Percentiles rank a stretch among this genome's conserved stretches.
These are phyloP conservation scores for Chimonanthus praecox DNA, from an alignment of 164 flowering plant genomes.

Conservation along the genomic window DNA sequence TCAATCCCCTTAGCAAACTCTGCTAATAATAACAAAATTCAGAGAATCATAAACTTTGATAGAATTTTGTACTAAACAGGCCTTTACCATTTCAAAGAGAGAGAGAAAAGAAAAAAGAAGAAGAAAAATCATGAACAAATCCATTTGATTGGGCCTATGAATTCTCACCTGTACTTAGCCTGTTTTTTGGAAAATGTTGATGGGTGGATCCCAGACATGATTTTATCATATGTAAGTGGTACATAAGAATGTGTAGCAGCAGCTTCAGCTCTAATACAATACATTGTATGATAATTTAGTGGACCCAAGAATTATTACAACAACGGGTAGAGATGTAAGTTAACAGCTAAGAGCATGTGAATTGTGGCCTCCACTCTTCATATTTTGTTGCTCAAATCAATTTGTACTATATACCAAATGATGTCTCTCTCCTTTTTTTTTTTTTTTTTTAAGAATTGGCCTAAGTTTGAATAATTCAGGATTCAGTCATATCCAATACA, in stretches of 20 bases:
- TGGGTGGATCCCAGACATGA: neutral
- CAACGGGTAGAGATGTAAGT: neutral
- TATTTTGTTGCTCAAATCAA: neutral
- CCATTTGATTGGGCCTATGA: too few species aligned
- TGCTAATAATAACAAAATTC: too few species aligned
- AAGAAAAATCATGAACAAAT: too few species aligned
- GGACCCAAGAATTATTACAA: neutral
- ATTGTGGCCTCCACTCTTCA: neutral
- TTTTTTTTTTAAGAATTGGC: too few species aligned
- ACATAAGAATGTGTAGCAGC: neutral
- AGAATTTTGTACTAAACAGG: neutral
- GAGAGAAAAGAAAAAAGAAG: too few species aligned
- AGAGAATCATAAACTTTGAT: neutral
- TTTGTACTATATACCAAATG: neutral
- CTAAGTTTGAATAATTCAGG: too few species aligned
- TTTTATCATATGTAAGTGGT: neutral
- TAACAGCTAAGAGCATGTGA: slow-evolving; percentile 4
- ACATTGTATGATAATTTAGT: neutral
- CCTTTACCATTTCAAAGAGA: neutral
- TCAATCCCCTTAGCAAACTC: too few species aligned
- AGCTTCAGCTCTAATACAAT: neutral
- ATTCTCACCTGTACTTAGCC: too few species aligned
- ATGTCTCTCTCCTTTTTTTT: neutral
- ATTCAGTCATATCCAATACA: too few species aligned
- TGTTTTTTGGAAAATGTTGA: too few species aligned